Percentiles rank a stretch among this genome's conserved stretches.
Evolutionary conservation across 2,329 filamentous ascomycete species (phyloP).

Genomic region (Mycocentrospora acerina): DNA sequence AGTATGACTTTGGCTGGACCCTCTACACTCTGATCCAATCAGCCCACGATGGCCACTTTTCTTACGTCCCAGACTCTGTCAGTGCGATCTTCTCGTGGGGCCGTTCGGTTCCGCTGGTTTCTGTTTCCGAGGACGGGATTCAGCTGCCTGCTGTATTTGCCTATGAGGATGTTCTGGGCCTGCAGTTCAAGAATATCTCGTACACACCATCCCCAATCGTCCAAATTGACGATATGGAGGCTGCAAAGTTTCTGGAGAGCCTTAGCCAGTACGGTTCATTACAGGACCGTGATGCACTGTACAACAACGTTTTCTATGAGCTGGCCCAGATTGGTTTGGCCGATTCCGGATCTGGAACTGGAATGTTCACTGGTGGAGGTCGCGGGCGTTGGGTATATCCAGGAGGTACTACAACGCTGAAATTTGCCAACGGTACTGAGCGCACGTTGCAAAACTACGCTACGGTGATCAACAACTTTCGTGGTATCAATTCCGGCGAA

Average conservation of each 20-base stretch:
- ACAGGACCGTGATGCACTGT: conserved; percentile 61
- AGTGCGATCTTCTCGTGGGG: conserved; percentile 53
- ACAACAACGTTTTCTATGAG: conserved; percentile 54
- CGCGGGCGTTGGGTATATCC: conserved; percentile 48
- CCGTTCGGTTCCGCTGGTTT: conserved; percentile 55
- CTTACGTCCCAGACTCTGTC: conserved; percentile 56
- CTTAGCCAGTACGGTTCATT: conserved; percentile 50
- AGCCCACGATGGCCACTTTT: conserved; percentile 67
- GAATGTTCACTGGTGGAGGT: conserved; percentile 48
- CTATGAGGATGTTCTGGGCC: conserved; percentile 49
- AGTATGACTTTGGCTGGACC: conserved; percentile 52
- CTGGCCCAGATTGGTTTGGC: conserved; percentile 47
- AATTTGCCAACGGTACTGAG: conserved; percentile 48
- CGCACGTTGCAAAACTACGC: conserved; percentile 48
- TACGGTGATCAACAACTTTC: conserved; percentile 41
- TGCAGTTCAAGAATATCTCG: conserved; percentile 47
- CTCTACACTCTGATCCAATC: conserved; percentile 56
- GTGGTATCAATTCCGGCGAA: conserved; percentile 42
- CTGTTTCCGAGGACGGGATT: conserved; percentile 62
- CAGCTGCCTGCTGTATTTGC: conserved; percentile 60
- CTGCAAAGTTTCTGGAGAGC: conserved; percentile 50
- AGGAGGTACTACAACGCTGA: conserved; percentile 46
- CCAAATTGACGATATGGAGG: conserved; percentile 58
- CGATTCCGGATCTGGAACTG: conserved; percentile 42
- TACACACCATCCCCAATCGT: conserved; percentile 54